A percentile compares a stretch with the other conserved stretches of the same genome.
These are phyloP conservation scores for Peniophora sp. DNA, from an alignment of 1,284 basidiomycete species.

Conservation along the genomic window DNA sequence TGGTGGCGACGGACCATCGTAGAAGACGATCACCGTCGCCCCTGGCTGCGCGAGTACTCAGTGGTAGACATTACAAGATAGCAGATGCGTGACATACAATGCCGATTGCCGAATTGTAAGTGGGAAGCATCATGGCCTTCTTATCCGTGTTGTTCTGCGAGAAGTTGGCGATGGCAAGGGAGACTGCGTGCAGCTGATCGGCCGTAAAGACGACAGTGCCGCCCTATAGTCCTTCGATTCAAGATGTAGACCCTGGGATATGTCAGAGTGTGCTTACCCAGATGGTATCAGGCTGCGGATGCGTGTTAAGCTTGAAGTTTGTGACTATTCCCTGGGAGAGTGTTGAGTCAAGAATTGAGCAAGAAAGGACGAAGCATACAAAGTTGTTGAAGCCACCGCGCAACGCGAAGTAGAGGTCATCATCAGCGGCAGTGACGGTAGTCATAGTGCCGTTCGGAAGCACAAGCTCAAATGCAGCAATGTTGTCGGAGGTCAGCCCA, in stretches of 20 bases:
- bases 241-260: background rate
- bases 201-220: background rate
- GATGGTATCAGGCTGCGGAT: constrained; percentile 2
- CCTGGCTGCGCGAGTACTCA: background rate
- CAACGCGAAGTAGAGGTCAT: constrained; percentile 36
- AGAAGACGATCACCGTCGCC: constrained; percentile 1
- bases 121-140: background rate
- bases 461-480: constrained; percentile 38
- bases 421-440: constrained; percentile 26
- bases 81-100: background rate
- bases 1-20: constrained; percentile 8
- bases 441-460: constrained; percentile 35
- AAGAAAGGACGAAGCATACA: background rate
- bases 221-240: background rate
- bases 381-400: constrained; percentile 6
- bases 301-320: constrained; percentile 1
- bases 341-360: background rate
- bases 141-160: background rate
- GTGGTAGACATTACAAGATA: background rate
- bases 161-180: constrained; percentile 1
- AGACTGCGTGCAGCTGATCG: background rate
- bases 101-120: background rate
- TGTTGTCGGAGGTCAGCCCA: constrained; percentile 42
- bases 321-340: constrained; percentile 4
- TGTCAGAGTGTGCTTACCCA: no score